Evolutionary conservation across 495 filamentous ascomycete genomes (phyloP), one percentile per base, ranked within the genome.

Genomic region (Entonaema liquescens): DNA sequence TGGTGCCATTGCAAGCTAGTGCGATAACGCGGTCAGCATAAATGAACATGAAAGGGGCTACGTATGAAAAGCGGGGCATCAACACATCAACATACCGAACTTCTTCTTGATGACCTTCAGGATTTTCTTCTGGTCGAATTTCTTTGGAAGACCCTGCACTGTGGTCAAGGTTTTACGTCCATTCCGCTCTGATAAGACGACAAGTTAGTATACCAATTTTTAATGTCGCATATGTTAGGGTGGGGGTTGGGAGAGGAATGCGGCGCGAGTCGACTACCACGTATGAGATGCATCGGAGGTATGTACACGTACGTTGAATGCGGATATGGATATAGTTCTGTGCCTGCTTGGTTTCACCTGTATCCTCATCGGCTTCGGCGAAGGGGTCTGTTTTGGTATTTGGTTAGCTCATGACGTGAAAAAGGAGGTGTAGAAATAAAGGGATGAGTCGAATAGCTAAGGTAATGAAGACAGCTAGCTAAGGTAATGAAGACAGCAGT

Each of bases 291-390:
- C 13, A 21, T 58, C 36, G 42, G 62, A 31, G 12, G 57, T 2
- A 33, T 50, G 26, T 54, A 59, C 60, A 92, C 93, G 77, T 90
- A 98, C 95, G 95, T 83, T 99, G 95, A 82, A 99, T 98, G 83
- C 95, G 94, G 81, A 99, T 99, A 86, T 98, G 96, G 84, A 98
- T 97, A 80, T 98, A 97, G 83, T 97, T 96, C 83, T 97, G 93
- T 40, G 82, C 73, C 83, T 93, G 91, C 87, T 96, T 92, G 81
- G 89, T 90, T 83, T 95, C 91, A 85, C 93, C 94, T 82, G 92
- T 93, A 84, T 95, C 93, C 89, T 97, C 95, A 92, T 98, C 95
- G 90, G 95, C 96, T 92, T 99, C 95, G 91, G 95, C 95, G 95
- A 99, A 99, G 91, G 95, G 95, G 92, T 99, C 94, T 97, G 80